Evolutionary conservation across 768 basidiomycete species (phyloP), one percentile per base, ranked within the genome.

Genomic region (Auriscalpium vulgare): DNA sequence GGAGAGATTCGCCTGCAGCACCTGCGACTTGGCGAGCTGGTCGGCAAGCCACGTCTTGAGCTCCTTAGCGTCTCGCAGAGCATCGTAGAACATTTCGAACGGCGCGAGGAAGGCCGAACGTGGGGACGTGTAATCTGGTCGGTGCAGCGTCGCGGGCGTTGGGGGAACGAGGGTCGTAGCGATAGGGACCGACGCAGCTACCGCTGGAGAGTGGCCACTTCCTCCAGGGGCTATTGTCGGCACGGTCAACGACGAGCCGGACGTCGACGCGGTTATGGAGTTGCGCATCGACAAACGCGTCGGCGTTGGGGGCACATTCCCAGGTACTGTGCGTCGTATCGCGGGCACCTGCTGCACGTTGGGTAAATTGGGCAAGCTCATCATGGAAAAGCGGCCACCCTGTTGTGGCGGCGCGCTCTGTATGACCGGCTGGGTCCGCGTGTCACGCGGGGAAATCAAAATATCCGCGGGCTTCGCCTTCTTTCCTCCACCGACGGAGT

Each of bases 21-120:
- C 61, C 53, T 78, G 80, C 37, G 84, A 83, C 65, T 79, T 81
- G 59, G 81, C 77, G 37, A 91, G 71, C 69, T 92, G 89, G 47
- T 88, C 86, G 21, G 76, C 73, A 8, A 93, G 75, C 85, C 89
- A 90, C 38, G 67, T 64, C 71, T 91, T 91, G 56, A 93, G 79
- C 64, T 88, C 82, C 65, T 82, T 84, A 14, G 87, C 83, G 67
- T 91, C 91, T 54, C 84, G 79, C 36, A 94, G 79, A 3, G 89
- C 85, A 57, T 93, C 90, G 66, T 91, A 94, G 69, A 94, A 93
- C 51, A 78, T 69, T 64, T 87, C 88, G 61, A 93, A 94, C 3
- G 88, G 90, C 0, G 85, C 82, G 49, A 94, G 71, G 68, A 94
- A 94, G 17, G 88, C 84, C 1, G 80, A 74, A 66, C 86, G 89